Conservation (phyloP, 495 filamentous ascomycete species). For the Penicillium ucsense region DNA sequence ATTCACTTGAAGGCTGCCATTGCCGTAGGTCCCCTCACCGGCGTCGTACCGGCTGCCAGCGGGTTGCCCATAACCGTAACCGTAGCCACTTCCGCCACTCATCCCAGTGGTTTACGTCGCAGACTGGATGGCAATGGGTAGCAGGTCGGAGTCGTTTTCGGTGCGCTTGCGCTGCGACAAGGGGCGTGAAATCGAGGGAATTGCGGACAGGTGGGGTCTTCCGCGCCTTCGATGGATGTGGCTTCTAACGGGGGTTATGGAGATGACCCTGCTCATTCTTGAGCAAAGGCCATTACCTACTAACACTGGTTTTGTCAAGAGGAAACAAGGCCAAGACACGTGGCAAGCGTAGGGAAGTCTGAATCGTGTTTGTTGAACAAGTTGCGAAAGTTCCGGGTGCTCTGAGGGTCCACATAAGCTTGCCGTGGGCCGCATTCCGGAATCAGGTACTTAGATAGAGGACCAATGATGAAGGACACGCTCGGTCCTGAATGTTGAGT, state of each 20-base stretch:
- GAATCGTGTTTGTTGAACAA: slow-evolving; percentile 4
- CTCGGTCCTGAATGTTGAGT: no score
- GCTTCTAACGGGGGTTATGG: slow-evolving; percentile 8
- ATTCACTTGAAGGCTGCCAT: slow-evolving; percentile 22
- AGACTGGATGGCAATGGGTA: slow-evolving; percentile 1
- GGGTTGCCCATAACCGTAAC: slow-evolving; percentile 37
- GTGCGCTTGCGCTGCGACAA: slow-evolving; percentile 9
- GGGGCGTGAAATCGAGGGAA: slow-evolving; percentile 8
- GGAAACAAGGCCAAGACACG: no score
- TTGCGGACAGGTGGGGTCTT: background rate
- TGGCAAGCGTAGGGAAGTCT: slow-evolving; percentile 1
- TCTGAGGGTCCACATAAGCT: slow-evolving; percentile 18
- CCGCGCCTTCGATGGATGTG: slow-evolving; percentile 5
- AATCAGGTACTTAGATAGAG: background rate
- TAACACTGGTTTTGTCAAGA: no score
- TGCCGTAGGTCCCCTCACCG: slow-evolving; percentile 29
- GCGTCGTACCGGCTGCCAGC: slow-evolving; percentile 30
- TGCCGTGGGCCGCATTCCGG: slow-evolving; percentile 14
- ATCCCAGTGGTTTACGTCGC: slow-evolving; percentile 18
- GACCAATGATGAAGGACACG: no score
- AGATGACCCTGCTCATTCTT: slow-evolving; percentile 13
- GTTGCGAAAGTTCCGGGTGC: slow-evolving; percentile 11
- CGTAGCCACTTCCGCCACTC: slow-evolving; percentile 34
- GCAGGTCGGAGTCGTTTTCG: slow-evolving; percentile 3
- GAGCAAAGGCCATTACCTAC: background rate